Percentiles rank a stretch among this genome's conserved stretches.
These are phyloP conservation scores for Collybiopsis confluens DNA, from an alignment of 768 basidiomycete genomes.

Conservation along the genomic window DNA sequence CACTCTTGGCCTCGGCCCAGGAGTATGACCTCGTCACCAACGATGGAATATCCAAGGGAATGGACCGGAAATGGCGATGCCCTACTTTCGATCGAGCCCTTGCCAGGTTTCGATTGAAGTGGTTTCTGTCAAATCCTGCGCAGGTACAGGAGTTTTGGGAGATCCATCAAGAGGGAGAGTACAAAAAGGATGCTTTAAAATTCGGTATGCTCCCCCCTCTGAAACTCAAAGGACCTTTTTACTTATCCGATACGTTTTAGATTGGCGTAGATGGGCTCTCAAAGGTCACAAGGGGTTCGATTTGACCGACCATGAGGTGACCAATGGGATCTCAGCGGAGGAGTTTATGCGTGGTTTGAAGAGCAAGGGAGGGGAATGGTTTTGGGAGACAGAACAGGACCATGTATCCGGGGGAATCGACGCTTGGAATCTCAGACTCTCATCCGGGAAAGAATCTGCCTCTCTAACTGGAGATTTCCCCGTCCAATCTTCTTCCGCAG, in stretches of 20 bases:
- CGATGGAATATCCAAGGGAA: slow-evolving; percentile 11
- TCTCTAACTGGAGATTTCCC: too few relatives aligned
- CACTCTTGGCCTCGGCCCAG: slow-evolving; percentile 30
- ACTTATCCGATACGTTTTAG: not conserved
- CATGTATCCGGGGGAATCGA: not conserved
- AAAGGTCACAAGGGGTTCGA: slow-evolving; percentile 14
- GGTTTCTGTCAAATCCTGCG: slow-evolving; percentile 33
- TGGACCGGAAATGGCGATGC: slow-evolving; percentile 35
- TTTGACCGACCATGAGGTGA: slow-evolving; percentile 9
- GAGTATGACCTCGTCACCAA: slow-evolving; percentile 1
- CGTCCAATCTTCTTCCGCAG: too few relatives aligned
- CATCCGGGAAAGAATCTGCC: not conserved
- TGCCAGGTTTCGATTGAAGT: slow-evolving; percentile 36
- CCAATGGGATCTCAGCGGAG: slow-evolving; percentile 11
- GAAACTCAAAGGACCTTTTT: not conserved
- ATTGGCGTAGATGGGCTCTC: slow-evolving; percentile 12
- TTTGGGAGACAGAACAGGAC: not conserved
- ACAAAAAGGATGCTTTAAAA: slow-evolving; percentile 11
- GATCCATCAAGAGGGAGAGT: slow-evolving; percentile 17
- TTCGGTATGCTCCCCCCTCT: slow-evolving; percentile 5
- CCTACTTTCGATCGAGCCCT: slow-evolving; percentile 39
- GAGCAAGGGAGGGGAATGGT: not conserved
- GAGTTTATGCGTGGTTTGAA: slow-evolving; percentile 12
- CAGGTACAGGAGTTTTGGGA: slow-evolving; percentile 37
- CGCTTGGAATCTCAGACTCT: not conserved